Evolutionary conservation across 345 rosid species (phyloP).

Genomic region (Heritiera fomes): DNA sequence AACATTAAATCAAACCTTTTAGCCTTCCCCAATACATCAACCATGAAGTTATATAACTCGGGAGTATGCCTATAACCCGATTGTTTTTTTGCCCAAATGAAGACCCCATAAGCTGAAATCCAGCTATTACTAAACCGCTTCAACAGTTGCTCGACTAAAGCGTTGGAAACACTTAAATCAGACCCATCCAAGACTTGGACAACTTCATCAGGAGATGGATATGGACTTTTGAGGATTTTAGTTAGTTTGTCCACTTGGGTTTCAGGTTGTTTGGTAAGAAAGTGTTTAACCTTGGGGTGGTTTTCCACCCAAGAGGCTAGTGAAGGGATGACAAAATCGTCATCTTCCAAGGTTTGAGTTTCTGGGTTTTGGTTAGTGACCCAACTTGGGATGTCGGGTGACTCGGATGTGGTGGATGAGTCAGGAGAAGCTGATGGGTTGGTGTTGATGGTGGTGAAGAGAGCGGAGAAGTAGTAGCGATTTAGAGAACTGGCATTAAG

Average conservation of each 20-base stretch:
- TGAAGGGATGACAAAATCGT: conserved; percentile 79
- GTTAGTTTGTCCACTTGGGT: conserved; percentile 52
- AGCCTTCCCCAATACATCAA: conserved; percentile 65
- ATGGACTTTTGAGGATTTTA: conserved; percentile 44
- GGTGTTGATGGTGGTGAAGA: background rate
- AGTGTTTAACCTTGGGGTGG: conserved; percentile 15
- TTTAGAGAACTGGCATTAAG: background rate
- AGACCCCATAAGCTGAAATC: conserved; percentile 62
- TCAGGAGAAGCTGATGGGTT: conserved; percentile 23
- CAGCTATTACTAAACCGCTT: conserved; percentile 63
- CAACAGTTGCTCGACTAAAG: conserved; percentile 53
- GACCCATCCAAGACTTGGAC: conserved; percentile 42
- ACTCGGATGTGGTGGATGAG: conserved; percentile 39
- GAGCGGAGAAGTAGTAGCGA: background rate
- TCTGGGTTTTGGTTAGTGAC: conserved; percentile 37
- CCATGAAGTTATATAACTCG: conserved; percentile 52
- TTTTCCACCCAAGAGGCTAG: conserved; percentile 59
- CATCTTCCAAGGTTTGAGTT: conserved; percentile 39
- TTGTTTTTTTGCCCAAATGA: conserved; percentile 82
- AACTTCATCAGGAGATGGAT: conserved; percentile 37
- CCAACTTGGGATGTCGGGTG: conserved; percentile 75
- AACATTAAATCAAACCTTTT: conserved; percentile 62
- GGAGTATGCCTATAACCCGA: conserved; percentile 57
- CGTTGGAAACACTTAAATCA: conserved; percentile 37
- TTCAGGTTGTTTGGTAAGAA: conserved; percentile 21